Base-by-base conservation (phyloP, 257 asterid species). In the Penstemon newberryi region DNA sequence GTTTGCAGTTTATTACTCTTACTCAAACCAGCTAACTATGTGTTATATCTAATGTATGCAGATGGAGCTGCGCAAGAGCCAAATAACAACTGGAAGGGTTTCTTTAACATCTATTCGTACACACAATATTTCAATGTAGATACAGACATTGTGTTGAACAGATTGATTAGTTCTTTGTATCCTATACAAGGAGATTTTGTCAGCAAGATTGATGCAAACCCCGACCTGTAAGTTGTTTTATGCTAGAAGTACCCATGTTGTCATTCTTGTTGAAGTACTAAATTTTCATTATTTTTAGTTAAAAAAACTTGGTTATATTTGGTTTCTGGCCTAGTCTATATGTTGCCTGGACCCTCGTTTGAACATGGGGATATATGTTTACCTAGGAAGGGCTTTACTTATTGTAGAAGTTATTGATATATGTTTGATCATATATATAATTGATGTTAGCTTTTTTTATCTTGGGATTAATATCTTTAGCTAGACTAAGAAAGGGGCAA, bases 71-170 rank as follows among this genome's bases (percentile, higher is more conserved):
- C 73, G 57, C 84, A 81, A 67, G 95, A 82, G 63, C 76, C 94
- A 63, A 69, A 88, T 70, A 88, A 66, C 83, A 83, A 78, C 79
- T 88, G 96, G 97, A 85, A 82, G 53, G 99, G 99, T 53, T 60
- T 88, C 11, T 84, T 93, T 65, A 93, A 85, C 66, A 60, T 93
- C 77, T 85, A 88, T 25, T 93, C 99, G 2, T 93, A 90, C 76
- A 85, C 89, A 18, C 96, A 93, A 57, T 93, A 90, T 79, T 93
- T 90, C 80, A 88, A 93, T 45, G 96, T 93, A 60, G 99, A 93
- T 78, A 90, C 97, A 18, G 97, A 93, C 73, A 63, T 87, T 3
- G 96, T 93, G 78, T 71, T 88, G 79, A 93, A 87, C 91, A 87
- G 99, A 86, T 67, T 93, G 88, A 56, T 90, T 67, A 90, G 97